Base-by-base conservation (phyloP, 306 rosid genomes). In the Dalbergia oliveri region DNA sequence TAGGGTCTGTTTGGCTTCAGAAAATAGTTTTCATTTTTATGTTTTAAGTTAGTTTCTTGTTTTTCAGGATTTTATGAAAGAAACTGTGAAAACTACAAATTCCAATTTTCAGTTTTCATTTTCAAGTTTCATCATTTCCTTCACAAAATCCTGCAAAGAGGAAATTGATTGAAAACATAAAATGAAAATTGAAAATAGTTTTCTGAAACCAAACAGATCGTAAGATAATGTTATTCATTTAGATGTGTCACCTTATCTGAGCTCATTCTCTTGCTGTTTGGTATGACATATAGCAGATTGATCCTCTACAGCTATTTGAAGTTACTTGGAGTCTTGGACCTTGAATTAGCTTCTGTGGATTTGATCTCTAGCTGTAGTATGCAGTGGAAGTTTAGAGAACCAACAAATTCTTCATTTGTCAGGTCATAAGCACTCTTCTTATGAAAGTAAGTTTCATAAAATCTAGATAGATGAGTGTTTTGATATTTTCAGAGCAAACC, bases 291-390 rank as follows among this genome's bases (percentile, higher is more conserved):
- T 75, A 63, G 75, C 81, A 85, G 89, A 76, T 57, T 74, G 78
- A 61, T 69, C 70, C 78, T 72, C 33, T 64, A 59, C 43, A 0
- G 75, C 75, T 62, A 82, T 76, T 79, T 76, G 54, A 72, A 82
- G 81, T 50, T 57, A 65, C 41, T 18, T 74, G 61, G 59, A 53
- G 59, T 53, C 8, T n/a, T 12, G 16, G 50, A 77, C 45, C 23
- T 81, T 78, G 81, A 73, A 57, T 82, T 70, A 41, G 80, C 67
- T 84, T 79, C 81, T 76, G 58, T 65, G 15, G 78, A 81, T 78
- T 66, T 83, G 80, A 76, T 67, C 64, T 66, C 69, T 44, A 76
- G 69, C 50, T 73, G 70, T 50, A 61, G 31, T 65, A 41, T 67
- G 50, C 79, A 14, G 75, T 66, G 53, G 81, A 75, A 80, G 59